Evolutionary conservation across 2,329 filamentous ascomycete species (phyloP), one percentile per base, ranked within the genome.

Genomic region (Sordariomycetes sp.): DNA sequence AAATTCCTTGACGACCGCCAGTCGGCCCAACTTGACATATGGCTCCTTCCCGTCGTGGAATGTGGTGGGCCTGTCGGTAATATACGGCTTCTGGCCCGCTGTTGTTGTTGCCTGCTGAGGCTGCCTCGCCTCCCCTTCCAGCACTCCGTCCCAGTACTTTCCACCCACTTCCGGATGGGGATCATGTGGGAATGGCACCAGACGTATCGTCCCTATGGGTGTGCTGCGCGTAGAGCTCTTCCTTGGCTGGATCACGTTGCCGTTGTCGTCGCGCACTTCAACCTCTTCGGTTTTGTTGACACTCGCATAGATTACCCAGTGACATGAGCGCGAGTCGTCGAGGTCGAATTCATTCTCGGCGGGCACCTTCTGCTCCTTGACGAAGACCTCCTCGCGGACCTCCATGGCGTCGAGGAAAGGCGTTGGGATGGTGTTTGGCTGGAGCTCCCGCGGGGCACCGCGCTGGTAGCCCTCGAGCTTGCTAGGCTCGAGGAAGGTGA

Each of bases 291-390:
- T 58, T 32, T 58, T 63, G 35, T 70, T 70, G 36, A 82, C 68
- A 12, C 70, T 77, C 31, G 76, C 75, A 57, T 94, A 94, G n/a
- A 80, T 66, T 20, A 94, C 80, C 83, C 86, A 94, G 57, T 95
- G 87, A 60, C 80, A 90, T 45, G 77, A 80, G 23, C 84, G 73
- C 1, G 70, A 45, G 54, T 96, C 90, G 52, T 95, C 86, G 2
- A 68, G 61, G 61, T 95, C 90, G 43, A 86, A 70, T 55, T 96
- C 88, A 43, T 77, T 74, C 24, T 82, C 75, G 1, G 76, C 56
- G 0, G 72, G 65, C 11, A 76, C 62, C 0, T 56, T 46, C 47
- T 82, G 77, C 47, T 81, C 78, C 7, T 59, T 24, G 17, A 81
- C 70, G 45, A 79, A 82, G 34, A 82, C 77, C 14, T 56, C 48